Evolutionary conservation across 2,329 filamentous ascomycete genomes (phyloP), one percentile per base, ranked within the genome.

Genomic region (Myriosclerotinia scirpicola): DNA sequence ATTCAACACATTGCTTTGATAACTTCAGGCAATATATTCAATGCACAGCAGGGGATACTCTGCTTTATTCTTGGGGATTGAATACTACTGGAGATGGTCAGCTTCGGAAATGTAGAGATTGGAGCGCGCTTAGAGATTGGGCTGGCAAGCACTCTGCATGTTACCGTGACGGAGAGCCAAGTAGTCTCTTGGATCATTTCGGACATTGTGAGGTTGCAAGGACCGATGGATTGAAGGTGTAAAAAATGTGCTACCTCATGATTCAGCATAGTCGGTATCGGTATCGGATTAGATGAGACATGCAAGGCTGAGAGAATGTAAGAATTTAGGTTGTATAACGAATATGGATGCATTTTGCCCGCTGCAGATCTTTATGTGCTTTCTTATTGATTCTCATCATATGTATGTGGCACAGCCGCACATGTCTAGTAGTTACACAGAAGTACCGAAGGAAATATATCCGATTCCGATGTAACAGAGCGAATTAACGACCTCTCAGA

Each of bases 21-120:
- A 52, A 52, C 48, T 52, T 52, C 48, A 52, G 48, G 12, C 48
- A 52, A 52, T 52, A 52, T 30, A 52, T 52, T 52, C 48, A 52
- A 52, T 52, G 48, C 22, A 52, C 48, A 17, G 48, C 48, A 30
- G 48, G 48, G n/a, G 48, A 52, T 26, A 52, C 48, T 26, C 15
- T 52, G 5, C 48, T 52, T 1, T 52, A 52, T 26, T 52, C 48
- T 9, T 52, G 48, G 48, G 48, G 48, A 2, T 52, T 52, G 22
- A 52, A 52, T 30, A 52, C 48, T 17, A 52, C 48, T 17, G 48
- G 48, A 22, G 48, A 52, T 52, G 48, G 48, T 52, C 48, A 52
- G 48, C 48, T 52, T 52, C 48, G 48, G 2, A 52, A 52, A 30
- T 52, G 48, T 26, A 52, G 48, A 26, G 48, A 52, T 26, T 52